A percentile compares a stretch with the other conserved stretches of the same genome.
Conservation (phyloP, 257 asterid genomes). For the Solanum habrochaites region DNA sequence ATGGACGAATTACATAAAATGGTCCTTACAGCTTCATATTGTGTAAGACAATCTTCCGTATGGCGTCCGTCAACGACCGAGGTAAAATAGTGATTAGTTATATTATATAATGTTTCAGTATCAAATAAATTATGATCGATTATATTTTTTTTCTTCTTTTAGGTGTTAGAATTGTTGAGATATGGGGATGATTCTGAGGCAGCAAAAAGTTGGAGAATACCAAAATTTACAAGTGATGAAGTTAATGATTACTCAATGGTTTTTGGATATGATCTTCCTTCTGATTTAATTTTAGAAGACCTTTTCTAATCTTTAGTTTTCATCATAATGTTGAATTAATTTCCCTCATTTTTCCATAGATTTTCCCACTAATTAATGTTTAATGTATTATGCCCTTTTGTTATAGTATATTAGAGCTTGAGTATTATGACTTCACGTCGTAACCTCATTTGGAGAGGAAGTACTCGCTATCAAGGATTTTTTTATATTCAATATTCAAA, state of each 20-base stretch:
- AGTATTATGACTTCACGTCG: not conserved
- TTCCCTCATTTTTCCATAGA: not conserved
- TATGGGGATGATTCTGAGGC: slow-evolving; percentile 30
- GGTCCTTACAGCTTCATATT: slow-evolving; percentile 60
- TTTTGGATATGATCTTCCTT: slow-evolving; percentile 64
- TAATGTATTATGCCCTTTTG: not conserved
- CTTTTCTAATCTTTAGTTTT: slow-evolving; percentile 6
- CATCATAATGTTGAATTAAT: not conserved
- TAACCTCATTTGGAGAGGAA: not conserved
- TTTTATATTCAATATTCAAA: not conserved
- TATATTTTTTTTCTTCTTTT: not conserved
- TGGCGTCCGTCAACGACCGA: slow-evolving; percentile 72
- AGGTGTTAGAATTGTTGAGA: slow-evolving; percentile 54
- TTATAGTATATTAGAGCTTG: not conserved
- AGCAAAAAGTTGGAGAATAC: slow-evolving; percentile 49
- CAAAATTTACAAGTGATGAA: slow-evolving; percentile 77
- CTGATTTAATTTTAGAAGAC: slow-evolving; percentile 50
- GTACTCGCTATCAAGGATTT: not conserved
- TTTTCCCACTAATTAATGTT: not conserved
- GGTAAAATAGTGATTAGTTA: slow-evolving; percentile 14
- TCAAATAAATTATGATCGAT: not conserved
- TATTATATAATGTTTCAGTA: not conserved
- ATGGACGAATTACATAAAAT: slow-evolving; percentile 51
- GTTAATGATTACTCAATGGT: slow-evolving; percentile 74
- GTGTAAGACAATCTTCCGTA: slow-evolving; percentile 51